phyloP scores from a whole-genome alignment of 164 flowering plant genomes.

The Cinnamomum micranthum region DNA sequence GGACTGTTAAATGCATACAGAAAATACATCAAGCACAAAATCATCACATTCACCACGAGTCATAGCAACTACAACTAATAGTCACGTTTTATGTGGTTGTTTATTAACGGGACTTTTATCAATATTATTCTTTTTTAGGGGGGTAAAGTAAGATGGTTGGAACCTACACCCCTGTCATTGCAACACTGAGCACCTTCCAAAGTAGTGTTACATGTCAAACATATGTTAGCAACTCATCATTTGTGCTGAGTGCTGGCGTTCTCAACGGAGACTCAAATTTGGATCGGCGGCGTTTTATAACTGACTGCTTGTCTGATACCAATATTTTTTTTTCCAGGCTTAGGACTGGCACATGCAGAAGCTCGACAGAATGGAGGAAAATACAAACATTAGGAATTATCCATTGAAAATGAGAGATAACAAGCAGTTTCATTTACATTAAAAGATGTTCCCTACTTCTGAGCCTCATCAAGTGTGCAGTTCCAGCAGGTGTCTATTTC shows the following conservation, averaged over 20 bases:
- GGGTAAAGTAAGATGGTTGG: not conserved
- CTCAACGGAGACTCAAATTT: too few species aligned
- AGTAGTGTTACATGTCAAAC: not conserved
- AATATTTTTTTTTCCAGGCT: too few species aligned
- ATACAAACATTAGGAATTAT: not conserved
- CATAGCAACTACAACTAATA: not conserved
- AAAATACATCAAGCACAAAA: not conserved
- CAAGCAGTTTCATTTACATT: not conserved
- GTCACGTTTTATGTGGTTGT: not conserved
- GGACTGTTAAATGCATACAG: conserved; percentile 51
- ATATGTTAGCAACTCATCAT: too few species aligned
- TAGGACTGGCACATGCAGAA: too few species aligned
- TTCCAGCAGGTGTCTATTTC: too few species aligned
- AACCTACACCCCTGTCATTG: not conserved
- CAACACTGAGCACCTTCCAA: not conserved
- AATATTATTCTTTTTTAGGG: not conserved
- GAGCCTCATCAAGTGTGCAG: too few species aligned
- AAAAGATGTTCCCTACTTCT: not conserved
- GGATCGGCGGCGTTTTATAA: too few species aligned
- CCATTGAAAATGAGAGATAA: not conserved
- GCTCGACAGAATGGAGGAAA: not conserved
- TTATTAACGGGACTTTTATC: too few species aligned
- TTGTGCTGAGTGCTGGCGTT: too few species aligned
- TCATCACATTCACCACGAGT: not conserved
- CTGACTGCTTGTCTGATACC: too few species aligned